phyloP scores from a whole-genome alignment of 805 yeast genomes.

The Yamadazyma ubonensis region DNA sequence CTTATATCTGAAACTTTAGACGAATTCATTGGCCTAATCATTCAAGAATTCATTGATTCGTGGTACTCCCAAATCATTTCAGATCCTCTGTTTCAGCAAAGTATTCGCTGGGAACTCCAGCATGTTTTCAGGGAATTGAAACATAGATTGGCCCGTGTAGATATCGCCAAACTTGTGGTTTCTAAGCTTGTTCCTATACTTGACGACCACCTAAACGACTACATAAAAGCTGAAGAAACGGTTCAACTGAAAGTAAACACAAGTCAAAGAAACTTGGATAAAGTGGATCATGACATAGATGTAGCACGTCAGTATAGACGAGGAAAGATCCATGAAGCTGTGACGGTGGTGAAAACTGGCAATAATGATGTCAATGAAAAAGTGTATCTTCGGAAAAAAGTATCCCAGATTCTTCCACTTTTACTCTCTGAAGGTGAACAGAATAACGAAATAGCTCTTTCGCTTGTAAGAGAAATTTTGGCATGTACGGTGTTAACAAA shows the following conservation, averaged over 20 bases:
- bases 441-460: conserved; percentile 45
- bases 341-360: conserved; percentile 32
- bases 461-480: conserved; percentile 62
- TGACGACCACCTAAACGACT: conserved; percentile 60
- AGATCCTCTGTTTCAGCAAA: conserved; percentile 30
- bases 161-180: conserved; percentile 58
- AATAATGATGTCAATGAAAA: conserved; percentile 40
- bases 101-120: conserved; percentile 45
- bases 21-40: conserved; percentile 46
- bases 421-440: conserved; percentile 49
- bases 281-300: conserved; percentile 38
- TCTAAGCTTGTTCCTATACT: conserved; percentile 60
- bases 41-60: conserved; percentile 52
- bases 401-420: conserved; percentile 46
- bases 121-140: conserved; percentile 42
- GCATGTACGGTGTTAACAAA: conserved; percentile 48
- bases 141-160: conserved; percentile 41
- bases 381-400: conserved; percentile 45
- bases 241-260: conserved; percentile 25
- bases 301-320: conserved; percentile 45
- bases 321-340: conserved; percentile 61
- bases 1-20: conserved; percentile 53
- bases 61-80: conserved; percentile 55
- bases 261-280: conserved; percentile 14
- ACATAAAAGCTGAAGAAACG: conserved; percentile 41